These are phyloP conservation scores for Neonectria neomacrospora DNA, from an alignment of 2,329 filamentous ascomycete species.

Conservation along the genomic window DNA sequence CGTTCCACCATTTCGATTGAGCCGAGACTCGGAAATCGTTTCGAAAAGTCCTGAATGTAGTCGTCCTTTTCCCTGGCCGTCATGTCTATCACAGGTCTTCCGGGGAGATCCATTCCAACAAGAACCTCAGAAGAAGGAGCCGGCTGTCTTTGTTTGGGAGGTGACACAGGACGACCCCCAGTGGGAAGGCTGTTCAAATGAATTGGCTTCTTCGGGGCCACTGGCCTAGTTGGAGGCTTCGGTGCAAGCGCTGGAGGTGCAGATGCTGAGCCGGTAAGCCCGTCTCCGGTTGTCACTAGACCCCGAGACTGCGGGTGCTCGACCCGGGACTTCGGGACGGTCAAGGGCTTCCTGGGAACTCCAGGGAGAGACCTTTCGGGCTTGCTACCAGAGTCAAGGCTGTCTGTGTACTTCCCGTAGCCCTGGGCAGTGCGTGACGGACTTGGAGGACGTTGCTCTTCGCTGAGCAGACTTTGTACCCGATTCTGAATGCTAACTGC, in stretches of 20 bases:
- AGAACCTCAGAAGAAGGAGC: conserved; percentile 51
- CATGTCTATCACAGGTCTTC: conserved; percentile 65
- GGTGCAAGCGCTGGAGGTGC: conserved; percentile 40
- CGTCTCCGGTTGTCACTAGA: conserved; percentile 6
- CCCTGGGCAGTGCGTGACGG: conserved; percentile 82
- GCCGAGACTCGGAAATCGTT: conserved; percentile 85
- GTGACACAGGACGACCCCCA: conserved; percentile 56
- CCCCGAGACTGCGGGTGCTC: conserved; percentile 42
- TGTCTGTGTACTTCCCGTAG: conserved; percentile 86
- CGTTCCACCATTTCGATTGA: conserved; percentile 90
- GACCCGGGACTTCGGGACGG: conserved; percentile 46
- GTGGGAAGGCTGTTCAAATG: conserved; percentile 69
- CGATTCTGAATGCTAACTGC: conserved; percentile 92
- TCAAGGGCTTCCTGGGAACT: conserved; percentile 64
- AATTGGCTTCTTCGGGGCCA: conserved; percentile 69
- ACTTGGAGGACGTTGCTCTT: conserved; percentile 71
- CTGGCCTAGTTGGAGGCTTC: conserved; percentile 56
- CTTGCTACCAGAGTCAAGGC: conserved; percentile 51
- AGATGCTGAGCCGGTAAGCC: conserved; percentile 32
- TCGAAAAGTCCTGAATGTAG: conserved; percentile 77
- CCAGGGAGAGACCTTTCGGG: conserved; percentile 55
- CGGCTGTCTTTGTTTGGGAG: conserved; percentile 53
- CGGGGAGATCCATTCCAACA: conserved; percentile 59
- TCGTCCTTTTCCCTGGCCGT: conserved; percentile 70
- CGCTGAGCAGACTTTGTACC: conserved; percentile 85